Conservation (phyloP, 805 yeast genomes). For the Candida dajiaensis region DNA sequence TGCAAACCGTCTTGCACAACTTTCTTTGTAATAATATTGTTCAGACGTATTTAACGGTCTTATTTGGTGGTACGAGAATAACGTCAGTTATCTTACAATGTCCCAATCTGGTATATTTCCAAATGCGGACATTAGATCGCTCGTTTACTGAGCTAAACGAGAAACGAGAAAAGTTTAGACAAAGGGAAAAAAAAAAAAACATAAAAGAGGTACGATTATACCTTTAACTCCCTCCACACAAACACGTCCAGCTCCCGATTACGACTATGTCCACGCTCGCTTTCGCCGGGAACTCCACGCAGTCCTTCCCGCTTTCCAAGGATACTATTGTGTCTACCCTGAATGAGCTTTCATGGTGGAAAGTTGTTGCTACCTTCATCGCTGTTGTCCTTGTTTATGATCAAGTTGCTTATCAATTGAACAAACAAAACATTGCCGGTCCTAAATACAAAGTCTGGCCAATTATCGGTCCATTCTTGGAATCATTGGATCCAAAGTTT, state of each 20-base stretch:
- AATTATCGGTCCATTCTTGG: slow-evolving; percentile 92
- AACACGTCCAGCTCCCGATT: too few relatives aligned
- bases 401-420: slow-evolving; percentile 69
- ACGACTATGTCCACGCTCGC: not conserved
- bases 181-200: not conserved
- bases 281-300: not conserved
- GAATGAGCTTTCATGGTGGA: slow-evolving; percentile 44
- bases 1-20: too few relatives aligned
- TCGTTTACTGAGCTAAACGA: not conserved
- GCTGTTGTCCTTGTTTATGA: slow-evolving; percentile 54
- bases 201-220: not conserved
- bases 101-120: not conserved
- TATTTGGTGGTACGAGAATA: too few relatives aligned
- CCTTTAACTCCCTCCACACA: not conserved
- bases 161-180: not conserved
- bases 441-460: slow-evolving; percentile 90
- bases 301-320: not conserved
- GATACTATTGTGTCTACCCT: slow-evolving; percentile 5
- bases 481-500: slow-evolving; percentile 91
- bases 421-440: slow-evolving; percentile 88
- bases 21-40: too few relatives aligned
- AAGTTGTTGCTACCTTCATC: slow-evolving; percentile 40
- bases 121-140: not conserved
- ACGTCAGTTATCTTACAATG: too few relatives aligned
- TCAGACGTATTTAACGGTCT: too few relatives aligned